phyloP scores from a whole-genome alignment of 176 grass and related monocot species.

The Avena atlantica region DNA sequence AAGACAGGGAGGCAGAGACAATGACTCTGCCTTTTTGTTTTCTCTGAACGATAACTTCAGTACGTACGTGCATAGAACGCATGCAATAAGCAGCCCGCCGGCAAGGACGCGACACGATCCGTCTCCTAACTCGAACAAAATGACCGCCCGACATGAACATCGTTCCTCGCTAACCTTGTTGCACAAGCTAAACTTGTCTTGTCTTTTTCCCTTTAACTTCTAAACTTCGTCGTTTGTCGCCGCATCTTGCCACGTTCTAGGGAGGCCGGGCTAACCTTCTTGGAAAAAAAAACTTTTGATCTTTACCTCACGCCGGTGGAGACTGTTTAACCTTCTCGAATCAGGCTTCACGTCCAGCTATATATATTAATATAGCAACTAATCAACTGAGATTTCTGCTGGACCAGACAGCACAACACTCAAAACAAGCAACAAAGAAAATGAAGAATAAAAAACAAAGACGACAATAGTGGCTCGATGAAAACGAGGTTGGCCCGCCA shows the following conservation, averaged over 20 bases:
- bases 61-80: background rate
- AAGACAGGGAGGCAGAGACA: background rate
- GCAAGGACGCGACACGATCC: slow-evolving; percentile 28
- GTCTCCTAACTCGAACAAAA: background rate
- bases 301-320: background rate
- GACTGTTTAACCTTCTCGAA: background rate
- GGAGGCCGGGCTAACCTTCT: background rate
- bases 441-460: no score
- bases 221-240: background rate
- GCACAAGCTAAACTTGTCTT: slow-evolving; percentile 7
- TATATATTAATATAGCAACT: no score
- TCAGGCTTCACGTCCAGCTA: no score
- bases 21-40: background rate
- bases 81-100: background rate
- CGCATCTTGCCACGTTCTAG: background rate
- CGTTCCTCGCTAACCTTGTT: slow-evolving; percentile 30
- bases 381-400: no score
- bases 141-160: slow-evolving; percentile 39
- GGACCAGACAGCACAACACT: no score
- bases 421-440: no score
- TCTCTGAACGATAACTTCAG: background rate
- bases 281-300: background rate
- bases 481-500: no score
- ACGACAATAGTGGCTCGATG: no score
- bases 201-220: background rate